Conservation (phyloP, 768 basidiomycete genomes). For the Tricholoma sp. region DNA sequence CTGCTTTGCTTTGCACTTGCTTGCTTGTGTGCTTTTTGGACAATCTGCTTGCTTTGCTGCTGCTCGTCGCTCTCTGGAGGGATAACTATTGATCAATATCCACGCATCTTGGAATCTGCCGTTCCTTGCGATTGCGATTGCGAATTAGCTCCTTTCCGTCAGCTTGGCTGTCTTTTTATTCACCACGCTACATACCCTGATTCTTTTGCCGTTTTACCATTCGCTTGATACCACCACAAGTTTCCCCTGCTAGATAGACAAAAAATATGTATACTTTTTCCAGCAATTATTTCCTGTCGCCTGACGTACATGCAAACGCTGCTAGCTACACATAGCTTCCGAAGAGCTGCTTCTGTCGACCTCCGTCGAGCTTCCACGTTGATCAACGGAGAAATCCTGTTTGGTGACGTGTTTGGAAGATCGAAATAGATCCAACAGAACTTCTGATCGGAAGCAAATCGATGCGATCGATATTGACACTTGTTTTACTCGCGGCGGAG, state of each 20-base stretch:
- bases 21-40: neutral
- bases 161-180: conserved; percentile 5
- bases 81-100: conserved; percentile 10
- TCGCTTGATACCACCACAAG: conserved; percentile 13
- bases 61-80: conserved; percentile 8
- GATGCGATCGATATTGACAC: neutral
- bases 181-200: conserved; percentile 16
- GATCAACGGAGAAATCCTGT: conserved; percentile 12
- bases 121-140: conserved; percentile 18
- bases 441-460: conserved; percentile 37
- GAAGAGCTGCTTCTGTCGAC: neutral
- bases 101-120: conserved; percentile 29
- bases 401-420: conserved; percentile 12
- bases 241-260: conserved; percentile 1
- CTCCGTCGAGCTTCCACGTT: conserved; percentile 10
- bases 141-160: conserved; percentile 7
- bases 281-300: neutral
- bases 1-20: conserved; percentile 1
- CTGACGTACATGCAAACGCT: neutral
- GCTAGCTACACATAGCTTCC: neutral
- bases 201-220: conserved; percentile 3
- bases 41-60: neutral
- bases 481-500: neutral
- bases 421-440: conserved; percentile 33
- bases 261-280: conserved; percentile 4